Evolutionary conservation across 495 filamentous ascomycete species (phyloP).

Genomic region (Annulohypoxylon stygium): DNA sequence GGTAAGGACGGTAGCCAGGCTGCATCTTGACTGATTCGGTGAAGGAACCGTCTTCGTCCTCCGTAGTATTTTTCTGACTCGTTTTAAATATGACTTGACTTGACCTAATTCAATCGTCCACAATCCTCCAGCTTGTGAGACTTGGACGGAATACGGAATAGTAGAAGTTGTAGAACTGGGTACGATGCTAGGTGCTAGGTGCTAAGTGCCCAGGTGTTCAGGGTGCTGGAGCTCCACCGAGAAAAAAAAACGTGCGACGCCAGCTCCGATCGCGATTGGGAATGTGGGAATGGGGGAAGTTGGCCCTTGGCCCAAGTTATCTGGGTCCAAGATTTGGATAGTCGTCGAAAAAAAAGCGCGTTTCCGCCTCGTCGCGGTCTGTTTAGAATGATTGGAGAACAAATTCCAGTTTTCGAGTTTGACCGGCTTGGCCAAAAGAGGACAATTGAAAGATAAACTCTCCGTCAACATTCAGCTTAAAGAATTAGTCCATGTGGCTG

Average conservation of each 20-base stretch:
- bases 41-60: not conserved
- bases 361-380: slow-evolving; percentile 45
- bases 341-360: slow-evolving; percentile 43
- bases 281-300: slow-evolving; percentile 22
- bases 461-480: not conserved
- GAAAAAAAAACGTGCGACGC: slow-evolving; percentile 36
- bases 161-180: slow-evolving; percentile 9
- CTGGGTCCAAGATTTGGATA: slow-evolving; percentile 42
- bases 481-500: slow-evolving; percentile 27
- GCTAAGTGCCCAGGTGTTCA: not conserved
- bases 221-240: slow-evolving; percentile 37
- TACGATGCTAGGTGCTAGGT: not conserved
- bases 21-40: slow-evolving; percentile 58
- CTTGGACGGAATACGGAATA: slow-evolving; percentile 14
- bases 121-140: slow-evolving; percentile 38
- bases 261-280: slow-evolving; percentile 46
- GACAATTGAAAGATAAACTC: slow-evolving; percentile 1
- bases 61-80: not conserved
- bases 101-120: not conserved
- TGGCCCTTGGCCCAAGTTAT: slow-evolving; percentile 44
- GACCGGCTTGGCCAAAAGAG: slow-evolving; percentile 29
- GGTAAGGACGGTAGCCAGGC: slow-evolving; percentile 61
- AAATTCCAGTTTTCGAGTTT: slow-evolving; percentile 21
- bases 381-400: slow-evolving; percentile 43
- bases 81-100: not conserved